phyloP scores from a whole-genome alignment of 495 filamentous ascomycete species.

The Neurospora intermedia region DNA sequence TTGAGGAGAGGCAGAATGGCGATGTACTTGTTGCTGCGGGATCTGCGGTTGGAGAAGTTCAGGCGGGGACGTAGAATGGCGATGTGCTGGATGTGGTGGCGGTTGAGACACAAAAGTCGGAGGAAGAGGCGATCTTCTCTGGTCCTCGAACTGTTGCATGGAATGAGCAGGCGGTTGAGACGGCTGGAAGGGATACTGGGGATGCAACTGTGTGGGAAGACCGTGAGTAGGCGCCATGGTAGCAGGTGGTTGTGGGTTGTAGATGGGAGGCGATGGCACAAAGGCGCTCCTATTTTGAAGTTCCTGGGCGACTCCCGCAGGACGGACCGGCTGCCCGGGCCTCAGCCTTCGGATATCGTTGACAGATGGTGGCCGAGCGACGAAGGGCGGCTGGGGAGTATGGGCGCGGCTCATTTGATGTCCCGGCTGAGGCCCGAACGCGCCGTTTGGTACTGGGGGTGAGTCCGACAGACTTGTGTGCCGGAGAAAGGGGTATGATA shows the following conservation, averaged over 20 bases:
- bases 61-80: constrained; percentile 24
- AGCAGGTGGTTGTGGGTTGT: constrained; percentile 57
- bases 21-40: constrained; percentile 42
- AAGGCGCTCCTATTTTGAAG: constrained; percentile 62
- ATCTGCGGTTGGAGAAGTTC: constrained; percentile 33
- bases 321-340: constrained; percentile 51
- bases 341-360: constrained; percentile 64
- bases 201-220: constrained; percentile 38
- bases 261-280: constrained; percentile 77
- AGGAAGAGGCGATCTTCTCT: constrained; percentile 50
- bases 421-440: constrained; percentile 42
- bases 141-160: constrained; percentile 58
- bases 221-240: constrained; percentile 37
- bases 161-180: constrained; percentile 27
- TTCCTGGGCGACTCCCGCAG: neutral
- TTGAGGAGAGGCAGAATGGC: constrained; percentile 33
- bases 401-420: constrained; percentile 49
- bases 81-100: constrained; percentile 8
- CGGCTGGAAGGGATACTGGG: constrained; percentile 35
- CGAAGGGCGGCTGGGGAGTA: constrained; percentile 66
- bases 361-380: constrained; percentile 72
- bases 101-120: constrained; percentile 43
- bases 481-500: constrained; percentile 50
- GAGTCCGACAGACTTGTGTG: constrained; percentile 77
- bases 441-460: constrained; percentile 76